These are phyloP conservation scores for Thielaviopsis cerberus DNA, from an alignment of 2,329 filamentous ascomycete genomes.

Conservation along the genomic window DNA sequence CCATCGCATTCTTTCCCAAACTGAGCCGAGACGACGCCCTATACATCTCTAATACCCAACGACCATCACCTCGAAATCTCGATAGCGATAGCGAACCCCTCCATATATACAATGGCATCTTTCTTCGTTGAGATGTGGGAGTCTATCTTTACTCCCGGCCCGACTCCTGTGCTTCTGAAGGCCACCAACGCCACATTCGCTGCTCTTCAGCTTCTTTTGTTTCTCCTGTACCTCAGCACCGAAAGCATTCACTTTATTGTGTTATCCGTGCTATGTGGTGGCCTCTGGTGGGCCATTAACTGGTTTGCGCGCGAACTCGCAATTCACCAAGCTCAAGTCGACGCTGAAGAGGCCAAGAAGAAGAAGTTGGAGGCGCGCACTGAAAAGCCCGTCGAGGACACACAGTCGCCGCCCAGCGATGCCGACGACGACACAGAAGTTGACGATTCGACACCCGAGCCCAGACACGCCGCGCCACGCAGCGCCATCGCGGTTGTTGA, in stretches of 20 bases:
- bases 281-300: conserved; percentile 87
- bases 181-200: conserved; percentile 85
- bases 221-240: conserved; percentile 59
- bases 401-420: conserved; percentile 10
- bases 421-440: conserved; percentile 32
- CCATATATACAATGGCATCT: conserved; percentile 31
- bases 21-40: neutral
- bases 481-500: neutral
- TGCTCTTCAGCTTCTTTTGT: conserved; percentile 61
- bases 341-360: conserved; percentile 22
- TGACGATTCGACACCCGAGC: conserved; percentile 18
- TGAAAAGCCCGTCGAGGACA: conserved; percentile 19
- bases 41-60: neutral
- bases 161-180: conserved; percentile 69
- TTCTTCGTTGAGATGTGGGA: conserved; percentile 67
- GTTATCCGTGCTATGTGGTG: conserved; percentile 59
- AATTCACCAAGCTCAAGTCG: conserved; percentile 25
- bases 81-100: neutral
- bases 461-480: neutral
- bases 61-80: neutral
- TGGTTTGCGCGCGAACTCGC: conserved; percentile 68
- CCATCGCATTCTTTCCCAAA: neutral
- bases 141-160: conserved; percentile 82
- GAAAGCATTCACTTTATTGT: conserved; percentile 77
- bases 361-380: conserved; percentile 19